phyloP scores from a whole-genome alignment of 495 filamentous ascomycete genomes.

The Penicillium longicatenatum region DNA sequence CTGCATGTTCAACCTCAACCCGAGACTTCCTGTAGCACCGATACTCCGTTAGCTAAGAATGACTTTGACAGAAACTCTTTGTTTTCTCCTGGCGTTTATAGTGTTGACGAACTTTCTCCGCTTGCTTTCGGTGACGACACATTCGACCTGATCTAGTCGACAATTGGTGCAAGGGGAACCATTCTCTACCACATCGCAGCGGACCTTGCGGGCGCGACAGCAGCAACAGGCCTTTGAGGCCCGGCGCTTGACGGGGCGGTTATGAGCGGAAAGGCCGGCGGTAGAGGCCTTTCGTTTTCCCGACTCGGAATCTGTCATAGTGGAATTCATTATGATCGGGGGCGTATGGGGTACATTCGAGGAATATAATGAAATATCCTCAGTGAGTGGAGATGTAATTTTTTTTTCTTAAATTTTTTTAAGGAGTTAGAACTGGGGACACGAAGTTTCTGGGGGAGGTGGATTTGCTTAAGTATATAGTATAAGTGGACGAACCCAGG shows the following conservation, averaged over 20 bases:
- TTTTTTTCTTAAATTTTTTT: slow-evolving; percentile 1
- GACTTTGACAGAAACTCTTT: neutral
- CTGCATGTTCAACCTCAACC: slow-evolving; percentile 38
- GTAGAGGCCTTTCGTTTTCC: slow-evolving; percentile 48
- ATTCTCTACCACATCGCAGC: slow-evolving; percentile 89
- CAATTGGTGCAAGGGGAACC: slow-evolving; percentile 89
- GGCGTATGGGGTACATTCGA: slow-evolving; percentile 24
- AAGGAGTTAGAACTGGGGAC: slow-evolving; percentile 9
- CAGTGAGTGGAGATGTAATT: slow-evolving; percentile 34
- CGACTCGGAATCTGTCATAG: slow-evolving; percentile 39
- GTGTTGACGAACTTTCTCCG: slow-evolving; percentile 64
- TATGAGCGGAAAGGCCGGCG: slow-evolving; percentile 40
- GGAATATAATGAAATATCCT: slow-evolving; percentile 5
- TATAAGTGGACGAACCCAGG: slow-evolving; percentile 8
- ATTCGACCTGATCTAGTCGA: slow-evolving; percentile 83
- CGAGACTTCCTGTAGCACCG: slow-evolving; percentile 44
- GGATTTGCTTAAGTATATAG: slow-evolving; percentile 26
- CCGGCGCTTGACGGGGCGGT: slow-evolving; percentile 72
- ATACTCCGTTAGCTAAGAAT: slow-evolving; percentile 19
- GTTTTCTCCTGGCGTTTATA: slow-evolving; percentile 7
- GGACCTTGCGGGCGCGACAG: slow-evolving; percentile 86
- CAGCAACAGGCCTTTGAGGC: slow-evolving; percentile 87
- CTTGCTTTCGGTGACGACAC: slow-evolving; percentile 87
- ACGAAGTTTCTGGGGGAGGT: slow-evolving; percentile 21
- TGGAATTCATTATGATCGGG: slow-evolving; percentile 27